Evolutionary conservation across 2,329 filamentous ascomycete species (phyloP).

Genomic region (Diaporthe sp.): DNA sequence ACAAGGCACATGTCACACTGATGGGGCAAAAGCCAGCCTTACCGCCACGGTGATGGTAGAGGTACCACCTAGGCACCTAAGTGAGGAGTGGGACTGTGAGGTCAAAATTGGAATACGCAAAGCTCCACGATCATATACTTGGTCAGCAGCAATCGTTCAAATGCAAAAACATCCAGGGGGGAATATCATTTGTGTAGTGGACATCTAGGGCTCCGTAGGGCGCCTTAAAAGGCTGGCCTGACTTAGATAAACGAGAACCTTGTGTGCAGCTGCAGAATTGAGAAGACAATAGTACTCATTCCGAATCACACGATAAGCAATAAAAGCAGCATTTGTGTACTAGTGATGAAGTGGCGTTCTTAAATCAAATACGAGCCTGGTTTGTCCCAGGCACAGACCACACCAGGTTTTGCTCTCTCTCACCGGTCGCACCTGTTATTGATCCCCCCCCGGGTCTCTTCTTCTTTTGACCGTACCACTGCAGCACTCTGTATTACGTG

Average conservation of each 20-base stretch:
- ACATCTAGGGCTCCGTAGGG: background rate
- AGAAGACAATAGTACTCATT: background rate
- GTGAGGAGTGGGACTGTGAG: too few species aligned
- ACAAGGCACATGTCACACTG: background rate
- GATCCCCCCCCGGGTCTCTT: too few species aligned
- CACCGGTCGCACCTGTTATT: too few species aligned
- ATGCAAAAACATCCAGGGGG: background rate
- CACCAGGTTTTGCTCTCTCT: too few species aligned
- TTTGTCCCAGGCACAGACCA: background rate
- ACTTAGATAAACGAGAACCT: background rate
- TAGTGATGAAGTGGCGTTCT: too few species aligned
- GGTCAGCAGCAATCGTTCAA: background rate
- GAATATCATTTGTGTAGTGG: background rate
- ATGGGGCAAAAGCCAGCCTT: background rate
- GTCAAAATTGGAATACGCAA: background rate
- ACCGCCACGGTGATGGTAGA: background rate
- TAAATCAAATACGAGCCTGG: background rate
- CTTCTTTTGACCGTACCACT: too few species aligned
- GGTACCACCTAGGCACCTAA: background rate
- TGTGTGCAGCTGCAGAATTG: background rate
- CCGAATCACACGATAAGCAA: background rate
- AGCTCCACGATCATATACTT: background rate
- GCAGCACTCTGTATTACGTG: too few species aligned
- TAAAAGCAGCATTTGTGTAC: background rate
- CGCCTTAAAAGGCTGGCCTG: background rate